Evolutionary conservation across 192 early-diverging fungal genomes (phyloP).

Genomic region (Podila horticola): DNA sequence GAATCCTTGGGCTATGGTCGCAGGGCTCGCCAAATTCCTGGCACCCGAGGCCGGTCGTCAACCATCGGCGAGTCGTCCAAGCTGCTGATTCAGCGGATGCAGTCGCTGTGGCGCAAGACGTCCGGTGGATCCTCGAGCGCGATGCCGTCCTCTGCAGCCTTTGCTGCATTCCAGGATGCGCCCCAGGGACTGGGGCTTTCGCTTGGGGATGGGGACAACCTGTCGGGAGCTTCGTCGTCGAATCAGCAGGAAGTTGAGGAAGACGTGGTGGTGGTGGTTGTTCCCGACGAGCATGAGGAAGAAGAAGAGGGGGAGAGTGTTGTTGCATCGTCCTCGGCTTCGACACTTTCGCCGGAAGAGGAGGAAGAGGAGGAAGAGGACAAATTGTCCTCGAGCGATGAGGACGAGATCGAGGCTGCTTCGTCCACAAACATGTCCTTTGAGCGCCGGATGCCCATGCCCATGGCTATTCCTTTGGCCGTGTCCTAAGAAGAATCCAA

Average conservation of each 20-base stretch:
- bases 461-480: background rate
- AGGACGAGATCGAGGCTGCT: background rate
- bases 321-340: background rate
- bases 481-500: background rate
- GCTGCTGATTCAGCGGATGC: constrained; percentile 31
- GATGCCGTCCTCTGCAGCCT: too few relatives aligned
- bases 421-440: background rate
- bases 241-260: too few relatives aligned
- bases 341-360: background rate
- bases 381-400: background rate
- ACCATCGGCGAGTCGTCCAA: constrained; percentile 40
- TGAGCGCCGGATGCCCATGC: background rate
- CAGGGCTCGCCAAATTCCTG: background rate
- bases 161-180: too few relatives aligned
- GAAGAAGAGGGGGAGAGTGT: background rate
- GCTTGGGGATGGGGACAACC: too few relatives aligned
- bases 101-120: constrained; percentile 13
- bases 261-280: background rate
- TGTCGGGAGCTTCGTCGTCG: too few relatives aligned
- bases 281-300: background rate
- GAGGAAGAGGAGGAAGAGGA: background rate
- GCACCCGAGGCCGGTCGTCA: constrained; percentile 4
- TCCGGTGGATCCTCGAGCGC: background rate
- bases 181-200: too few relatives aligned
- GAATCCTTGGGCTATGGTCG: background rate